A percentile compares a stretch with the other conserved stretches of the same genome.
phyloP scores from a whole-genome alignment of 148 eudicot genomes.

The Pharnaceum exiguum region DNA sequence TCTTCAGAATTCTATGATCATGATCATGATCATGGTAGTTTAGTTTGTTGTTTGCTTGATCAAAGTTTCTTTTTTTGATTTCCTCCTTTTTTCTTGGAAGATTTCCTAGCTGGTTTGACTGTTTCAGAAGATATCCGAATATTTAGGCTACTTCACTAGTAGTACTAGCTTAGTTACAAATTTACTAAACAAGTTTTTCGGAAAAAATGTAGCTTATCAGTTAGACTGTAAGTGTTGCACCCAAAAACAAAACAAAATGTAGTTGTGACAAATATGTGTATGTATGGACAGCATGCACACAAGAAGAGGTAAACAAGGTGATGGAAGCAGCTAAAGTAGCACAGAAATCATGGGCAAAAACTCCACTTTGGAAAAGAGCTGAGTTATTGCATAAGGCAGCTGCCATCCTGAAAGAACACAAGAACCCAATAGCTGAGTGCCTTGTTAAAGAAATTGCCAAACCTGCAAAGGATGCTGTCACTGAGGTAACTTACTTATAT shows the following conservation, averaged over 20 bases:
- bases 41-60: constrained; percentile 6
- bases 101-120: not conserved
- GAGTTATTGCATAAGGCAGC: constrained; percentile 98
- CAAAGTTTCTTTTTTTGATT: not conserved
- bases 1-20: no score
- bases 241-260: no score
- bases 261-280: not conserved
- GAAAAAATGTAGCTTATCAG: no score
- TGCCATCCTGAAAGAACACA: constrained; percentile 87
- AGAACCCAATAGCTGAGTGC: constrained; percentile 80
- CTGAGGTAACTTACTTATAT: constrained; percentile 49
- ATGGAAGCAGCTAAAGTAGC: constrained; percentile 85
- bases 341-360: constrained; percentile 90
- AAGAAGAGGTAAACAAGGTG: constrained; percentile 95
- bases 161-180: no score
- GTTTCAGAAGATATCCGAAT: not conserved
- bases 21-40: not conserved
- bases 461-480: constrained; percentile 93
- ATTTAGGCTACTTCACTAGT: not conserved
- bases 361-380: constrained; percentile 96
- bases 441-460: constrained; percentile 94
- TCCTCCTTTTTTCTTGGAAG: constrained; percentile 3
- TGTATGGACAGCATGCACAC: constrained; percentile 75
- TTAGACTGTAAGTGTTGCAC: no score
- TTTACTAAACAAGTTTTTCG: not conserved